Conservation (phyloP, 1,139 yeast species). For the Blastobotrys capitulatus region DNA sequence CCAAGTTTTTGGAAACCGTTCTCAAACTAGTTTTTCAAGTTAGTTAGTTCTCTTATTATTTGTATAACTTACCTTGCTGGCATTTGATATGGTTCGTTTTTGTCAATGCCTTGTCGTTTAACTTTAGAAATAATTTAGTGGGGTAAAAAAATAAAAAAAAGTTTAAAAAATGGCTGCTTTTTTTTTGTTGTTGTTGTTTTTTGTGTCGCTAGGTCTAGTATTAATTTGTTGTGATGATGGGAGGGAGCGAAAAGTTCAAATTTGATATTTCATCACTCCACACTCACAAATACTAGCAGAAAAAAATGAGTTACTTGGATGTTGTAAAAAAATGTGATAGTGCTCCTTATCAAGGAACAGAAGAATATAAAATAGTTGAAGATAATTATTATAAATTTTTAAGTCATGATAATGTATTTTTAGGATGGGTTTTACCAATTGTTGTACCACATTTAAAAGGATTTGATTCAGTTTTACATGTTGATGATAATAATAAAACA, state of each 20-base stretch:
- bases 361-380: constrained; percentile 12
- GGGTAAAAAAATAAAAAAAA: neutral
- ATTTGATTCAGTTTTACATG: constrained; percentile 33
- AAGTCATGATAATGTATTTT: constrained; percentile 46
- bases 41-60: neutral
- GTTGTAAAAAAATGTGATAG: constrained; percentile 46
- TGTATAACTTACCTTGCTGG: constrained; percentile 1
- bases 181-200: neutral
- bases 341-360: constrained; percentile 19
- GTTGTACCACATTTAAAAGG: constrained; percentile 41
- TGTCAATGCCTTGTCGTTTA: too few relatives aligned
- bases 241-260: neutral
- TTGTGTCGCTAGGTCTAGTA: neutral
- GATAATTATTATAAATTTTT: constrained; percentile 37
- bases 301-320: constrained; percentile 22
- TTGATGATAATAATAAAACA: constrained; percentile 31
- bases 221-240: neutral
- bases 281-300: too few relatives aligned
- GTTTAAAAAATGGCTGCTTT: neutral
- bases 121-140: neutral
- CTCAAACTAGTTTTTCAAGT: constrained; percentile 10
- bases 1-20: constrained; percentile 20
- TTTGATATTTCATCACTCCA: neutral
- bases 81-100: neutral
- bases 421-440: constrained; percentile 50